Evolutionary conservation across 495 filamentous ascomycete genomes (phyloP), one percentile per base, ranked within the genome.

Genomic region (Penicillium dipodomyicola): DNA sequence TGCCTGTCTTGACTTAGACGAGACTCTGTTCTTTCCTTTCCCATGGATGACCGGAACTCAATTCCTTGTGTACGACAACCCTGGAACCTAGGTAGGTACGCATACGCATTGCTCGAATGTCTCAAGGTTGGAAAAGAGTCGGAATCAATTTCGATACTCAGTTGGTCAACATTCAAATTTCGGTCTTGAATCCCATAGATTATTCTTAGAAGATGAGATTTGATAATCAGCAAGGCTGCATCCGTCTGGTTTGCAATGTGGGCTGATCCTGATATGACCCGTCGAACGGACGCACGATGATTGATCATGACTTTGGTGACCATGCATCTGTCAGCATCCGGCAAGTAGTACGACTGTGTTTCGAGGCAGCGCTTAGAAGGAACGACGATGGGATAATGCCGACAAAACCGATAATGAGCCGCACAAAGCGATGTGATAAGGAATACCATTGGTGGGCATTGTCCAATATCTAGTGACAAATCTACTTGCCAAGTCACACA

Each of bases 281-380:
- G 51, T 64, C 62, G 49, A 45, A 58, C 43, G 35, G n/a, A 56
- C 37, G 51, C 63, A 60, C 57, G 49, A 60, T 64, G 64, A 61
- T 57, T 56, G 57, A 63, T 57, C 57, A 57, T 50, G 44, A 17
- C 20, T 37, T 39, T 12, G 52, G 17, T 15, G 23, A 17, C 42
- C 44, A 51, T 61, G 64, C 64, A 59, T 15, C 29, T 54, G 47
- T 56, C 52, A 35, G 37, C 37, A 56, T 59, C 33, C 17, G 56
- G 61, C 20, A 58, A 33, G 53, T 57, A 30, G 41, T 37, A 17
- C 25, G 29, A 44, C 12, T 20, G 19, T 43, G 41, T 44, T 45
- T 54, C 27, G 41, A 42, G 15, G 52, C 33, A 52, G 27, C 25
- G 39, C 50, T 22, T 52, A 22, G n/a, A 14, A 29, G 12, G 27